Base-by-base conservation (phyloP, 495 filamentous ascomycete genomes). In the Oidiodendron maius region DNA sequence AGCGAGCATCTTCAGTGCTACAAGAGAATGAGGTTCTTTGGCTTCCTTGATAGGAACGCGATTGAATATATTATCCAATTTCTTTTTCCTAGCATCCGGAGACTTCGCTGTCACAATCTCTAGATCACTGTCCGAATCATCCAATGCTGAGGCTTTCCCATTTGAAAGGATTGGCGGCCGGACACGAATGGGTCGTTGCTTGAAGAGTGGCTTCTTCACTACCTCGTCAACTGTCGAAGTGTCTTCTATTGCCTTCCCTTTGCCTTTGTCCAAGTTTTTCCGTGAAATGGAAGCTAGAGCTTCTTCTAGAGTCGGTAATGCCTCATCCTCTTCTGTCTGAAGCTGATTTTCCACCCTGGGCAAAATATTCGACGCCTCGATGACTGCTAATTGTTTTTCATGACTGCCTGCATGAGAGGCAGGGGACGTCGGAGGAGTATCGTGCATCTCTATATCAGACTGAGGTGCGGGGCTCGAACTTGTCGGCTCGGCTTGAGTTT, bases 1-100 rank as follows among this genome's bases (percentile, higher is more conserved):
- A 6, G 91, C 88, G 20, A 95, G 72, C 39, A 79, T 77, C 43
- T 84, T 83, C 12, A 93, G 71, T 16, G 71, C 75, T 35, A 80
- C 74, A 55, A 94, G 72, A 6, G 85, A 74, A n/a, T 67, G 63
- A 2, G 82, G 71, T 59, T 89, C 83, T 24, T 78, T 71, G 23
- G 69, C 55, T 46, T 75, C 72, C 39, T 70, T 73, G 3, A 71
- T 60, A 0, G 82, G 82, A 8, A 89, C 58, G 17, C 81, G 79
- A 55, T 90, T 80, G 55, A 95, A 91, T 21, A 86, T 75, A 43
- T 78, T 63, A 55, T 69, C 76, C 51, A 72, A 60, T 50, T 59
- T 70, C 50, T 41, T 50, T 26, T 21, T 51, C 21, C 37, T 12
- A 11, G 25, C 28, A 35, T 30, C 17, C 6, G 40, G 53, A 34